Percentiles rank a stretch among this genome's conserved stretches.
Evolutionary conservation across 331 rosid species (phyloP).

Genomic region (Telfairia occidentalis): DNA sequence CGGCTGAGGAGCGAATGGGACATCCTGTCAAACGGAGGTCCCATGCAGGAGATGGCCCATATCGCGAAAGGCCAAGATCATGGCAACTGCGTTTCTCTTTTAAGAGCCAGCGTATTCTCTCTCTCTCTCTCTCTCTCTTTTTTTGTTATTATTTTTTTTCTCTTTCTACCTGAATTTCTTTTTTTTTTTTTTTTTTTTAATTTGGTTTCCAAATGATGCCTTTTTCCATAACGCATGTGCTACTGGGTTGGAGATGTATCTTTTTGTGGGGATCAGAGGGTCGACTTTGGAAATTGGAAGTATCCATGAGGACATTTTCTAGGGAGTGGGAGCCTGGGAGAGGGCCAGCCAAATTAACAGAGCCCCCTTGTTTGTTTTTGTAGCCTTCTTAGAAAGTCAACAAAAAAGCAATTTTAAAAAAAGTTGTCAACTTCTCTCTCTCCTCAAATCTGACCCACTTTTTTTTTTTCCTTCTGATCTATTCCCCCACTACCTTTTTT

Average conservation of each 20-base stretch:
- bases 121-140: neutral
- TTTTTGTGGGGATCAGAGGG: slow-evolving; percentile 20
- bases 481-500: neutral
- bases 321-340: neutral
- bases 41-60: slow-evolving; percentile 99
- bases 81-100: slow-evolving; percentile 85
- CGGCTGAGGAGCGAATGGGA: slow-evolving; percentile 87
- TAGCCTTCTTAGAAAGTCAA: slow-evolving; percentile 27
- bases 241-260: slow-evolving; percentile 24
- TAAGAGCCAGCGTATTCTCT: slow-evolving; percentile 56
- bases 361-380: slow-evolving; percentile 21
- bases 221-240: slow-evolving; percentile 14
- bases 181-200: neutral
- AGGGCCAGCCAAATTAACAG: neutral
- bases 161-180: neutral
- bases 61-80: slow-evolving; percentile 91
- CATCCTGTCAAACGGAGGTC: slow-evolving; percentile 93
- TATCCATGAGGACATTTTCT: slow-evolving; percentile 1
- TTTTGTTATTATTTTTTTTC: neutral
- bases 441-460: slow-evolving; percentile 3
- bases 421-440: slow-evolving; percentile 23
- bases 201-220: slow-evolving; percentile 11
- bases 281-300: slow-evolving; percentile 12
- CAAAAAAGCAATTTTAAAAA: slow-evolving; percentile 27
- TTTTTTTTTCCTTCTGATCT: neutral